Conservation (phyloP, 352 stramenopile genomes). For the Pythium aphanidermatum region DNA sequence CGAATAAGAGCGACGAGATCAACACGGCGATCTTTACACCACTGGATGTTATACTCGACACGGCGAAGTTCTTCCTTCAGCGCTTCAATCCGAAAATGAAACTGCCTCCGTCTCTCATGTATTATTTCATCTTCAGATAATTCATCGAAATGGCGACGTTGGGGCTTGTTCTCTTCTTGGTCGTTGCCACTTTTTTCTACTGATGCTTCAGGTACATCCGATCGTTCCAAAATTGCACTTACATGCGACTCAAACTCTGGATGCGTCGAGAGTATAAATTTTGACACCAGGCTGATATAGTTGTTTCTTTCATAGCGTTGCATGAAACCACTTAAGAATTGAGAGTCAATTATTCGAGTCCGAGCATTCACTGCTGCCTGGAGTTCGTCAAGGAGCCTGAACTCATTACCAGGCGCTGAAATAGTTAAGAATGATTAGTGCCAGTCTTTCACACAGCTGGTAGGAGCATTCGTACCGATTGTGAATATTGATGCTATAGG, state of each 20-base stretch:
- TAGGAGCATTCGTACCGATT: conserved; percentile 39
- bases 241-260: conserved; percentile 46
- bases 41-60: conserved; percentile 71
- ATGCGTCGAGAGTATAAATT: conserved; percentile 51
- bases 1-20: conserved; percentile 69
- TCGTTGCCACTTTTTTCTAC: conserved; percentile 7
- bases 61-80: conserved; percentile 46
- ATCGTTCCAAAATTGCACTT: conserved; percentile 32
- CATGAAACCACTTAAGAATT: conserved; percentile 78
- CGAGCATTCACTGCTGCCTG: conserved; percentile 72
- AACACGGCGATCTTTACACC: conserved; percentile 60
- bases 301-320: conserved; percentile 67
- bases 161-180: conserved; percentile 1
- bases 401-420: conserved; percentile 53
- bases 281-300: conserved; percentile 63
- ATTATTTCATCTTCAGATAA: conserved; percentile 45
- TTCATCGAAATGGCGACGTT: conserved; percentile 30
- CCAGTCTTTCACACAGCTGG: background rate
- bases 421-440: no score
- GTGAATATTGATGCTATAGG: conserved; percentile 53
- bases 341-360: conserved; percentile 60
- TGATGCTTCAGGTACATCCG: background rate
- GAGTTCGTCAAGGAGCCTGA: conserved; percentile 65
- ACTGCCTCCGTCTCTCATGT: conserved; percentile 52
- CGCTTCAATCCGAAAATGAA: conserved; percentile 69